phyloP scores from a whole-genome alignment of 2,329 filamentous ascomycete genomes.

The Aureobasidium melanogenum region DNA sequence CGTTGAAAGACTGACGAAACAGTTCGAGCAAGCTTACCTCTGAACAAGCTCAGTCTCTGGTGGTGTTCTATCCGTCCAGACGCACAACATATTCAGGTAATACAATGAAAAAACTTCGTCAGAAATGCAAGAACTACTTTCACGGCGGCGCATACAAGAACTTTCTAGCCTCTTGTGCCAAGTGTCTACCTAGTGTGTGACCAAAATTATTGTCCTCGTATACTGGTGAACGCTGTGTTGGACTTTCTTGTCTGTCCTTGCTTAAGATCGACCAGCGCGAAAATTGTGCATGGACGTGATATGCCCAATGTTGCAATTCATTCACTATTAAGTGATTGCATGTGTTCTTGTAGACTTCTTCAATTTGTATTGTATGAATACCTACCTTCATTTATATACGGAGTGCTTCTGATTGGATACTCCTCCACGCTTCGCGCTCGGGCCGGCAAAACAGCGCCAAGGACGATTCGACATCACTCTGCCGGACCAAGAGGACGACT shows the following conservation, averaged over 20 bases:
- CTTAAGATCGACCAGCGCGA: not conserved
- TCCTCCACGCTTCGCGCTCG: not conserved
- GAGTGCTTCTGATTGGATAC: not conserved
- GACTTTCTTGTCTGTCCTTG: not conserved
- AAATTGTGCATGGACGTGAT: not conserved
- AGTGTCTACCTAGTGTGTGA: not conserved
- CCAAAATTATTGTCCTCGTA: not conserved
- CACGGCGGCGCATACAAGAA: not conserved
- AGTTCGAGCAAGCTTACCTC: not conserved
- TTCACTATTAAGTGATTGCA: not conserved
- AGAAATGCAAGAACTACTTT: not conserved
- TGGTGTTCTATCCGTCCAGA: not conserved
- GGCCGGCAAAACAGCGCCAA: not conserved
- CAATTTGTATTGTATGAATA: not conserved
- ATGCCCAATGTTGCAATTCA: not conserved
- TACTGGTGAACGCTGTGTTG: not conserved
- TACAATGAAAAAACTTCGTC: not conserved
- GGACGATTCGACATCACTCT: slow-evolving; percentile 4
- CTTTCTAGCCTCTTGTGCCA: not conserved
- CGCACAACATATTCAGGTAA: not conserved
- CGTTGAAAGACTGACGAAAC: not conserved
- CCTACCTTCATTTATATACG: not conserved
- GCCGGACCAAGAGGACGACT: not conserved
- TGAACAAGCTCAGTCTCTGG: not conserved
- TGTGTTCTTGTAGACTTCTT: not conserved